Conservation (phyloP, 306 rosid species). For the Gillenia trifoliata region DNA sequence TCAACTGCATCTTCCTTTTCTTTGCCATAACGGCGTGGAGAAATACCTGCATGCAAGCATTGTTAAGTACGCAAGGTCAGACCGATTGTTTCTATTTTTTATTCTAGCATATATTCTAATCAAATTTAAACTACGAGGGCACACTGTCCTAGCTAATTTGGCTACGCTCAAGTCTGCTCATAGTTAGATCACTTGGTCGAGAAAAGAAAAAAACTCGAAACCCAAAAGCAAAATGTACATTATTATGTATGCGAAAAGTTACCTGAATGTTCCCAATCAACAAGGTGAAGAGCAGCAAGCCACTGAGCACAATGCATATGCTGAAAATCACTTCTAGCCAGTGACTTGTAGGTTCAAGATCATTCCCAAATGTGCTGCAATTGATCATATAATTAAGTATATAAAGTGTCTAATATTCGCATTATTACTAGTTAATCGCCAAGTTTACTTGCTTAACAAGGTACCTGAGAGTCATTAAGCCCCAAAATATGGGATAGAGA, state of each 20-base stretch:
- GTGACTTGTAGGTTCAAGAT: conserved; percentile 95
- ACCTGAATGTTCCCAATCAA: conserved; percentile 99
- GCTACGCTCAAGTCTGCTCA: neutral
- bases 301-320: conserved; percentile 75
- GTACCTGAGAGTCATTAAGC: conserved; percentile 95
- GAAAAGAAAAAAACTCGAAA: neutral
- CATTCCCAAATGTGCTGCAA: conserved; percentile 94
- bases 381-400: neutral
- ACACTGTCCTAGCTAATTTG: neutral
- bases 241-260: neutral
- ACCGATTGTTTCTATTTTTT: neutral
- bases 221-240: neutral
- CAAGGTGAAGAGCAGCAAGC: conserved; percentile 85
- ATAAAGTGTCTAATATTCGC: neutral
- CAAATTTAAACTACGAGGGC: neutral
- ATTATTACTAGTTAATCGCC: neutral
- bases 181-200: neutral
- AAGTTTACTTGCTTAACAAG: neutral
- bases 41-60: conserved; percentile 53
- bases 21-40: conserved; percentile 95
- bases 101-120: neutral
- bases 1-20: conserved; percentile 91
- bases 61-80: conserved; percentile 11
- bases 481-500: conserved; percentile 98
- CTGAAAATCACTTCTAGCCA: conserved; percentile 97